Base-by-base conservation (phyloP, 2,329 filamentous ascomycete genomes). In the Ophiostoma piceae region DNA sequence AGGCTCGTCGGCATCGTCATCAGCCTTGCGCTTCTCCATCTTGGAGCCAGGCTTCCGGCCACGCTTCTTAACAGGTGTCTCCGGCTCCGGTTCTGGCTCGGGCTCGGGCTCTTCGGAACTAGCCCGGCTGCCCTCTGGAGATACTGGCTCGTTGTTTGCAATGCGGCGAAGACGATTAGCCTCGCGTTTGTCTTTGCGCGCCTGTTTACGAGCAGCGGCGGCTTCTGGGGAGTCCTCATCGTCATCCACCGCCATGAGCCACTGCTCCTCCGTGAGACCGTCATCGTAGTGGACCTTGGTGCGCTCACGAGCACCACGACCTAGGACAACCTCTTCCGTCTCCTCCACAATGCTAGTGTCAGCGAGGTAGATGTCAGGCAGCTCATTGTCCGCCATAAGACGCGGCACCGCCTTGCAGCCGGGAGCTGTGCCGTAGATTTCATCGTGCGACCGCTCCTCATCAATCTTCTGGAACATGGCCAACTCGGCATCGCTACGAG, bases 221-320 rank as follows among this genome's bases (percentile, higher is more conserved):
- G 92, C 94, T 77, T 98, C 95, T 39, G 97, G 93, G 0, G 88
- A 90, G 77, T 99, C 95, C 1, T 99, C 95, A 67, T 97, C 94
- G 72, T 96, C 94, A 77, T 99, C 95, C 41, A 99, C 94, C 69
- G 95, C 95, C 83, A 97, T 94, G 68, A 98, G 86, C 95, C 95
- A 99, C 79, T 99, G 96, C 82, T 99, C 95, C 81, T 99, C 96
- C 0, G 95, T 98, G 39, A 99, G 87, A 68, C 96, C 95, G 76
- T 99, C 95, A 76, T 99, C 95, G 75, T 99, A 99, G 79, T 91
- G 91, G 76, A 97, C 94, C 76, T 92, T 90, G 74, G 93, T 97
- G 72, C 96, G 90, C 81, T 99, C 95, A 82, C 95, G 91, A 73
- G 94, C 94, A 75, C 95, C 95, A 79, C 95, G 94, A 71, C 95